Conservation (phyloP, 2,329 filamentous ascomycete species). For the Sarocladium strictum region DNA sequence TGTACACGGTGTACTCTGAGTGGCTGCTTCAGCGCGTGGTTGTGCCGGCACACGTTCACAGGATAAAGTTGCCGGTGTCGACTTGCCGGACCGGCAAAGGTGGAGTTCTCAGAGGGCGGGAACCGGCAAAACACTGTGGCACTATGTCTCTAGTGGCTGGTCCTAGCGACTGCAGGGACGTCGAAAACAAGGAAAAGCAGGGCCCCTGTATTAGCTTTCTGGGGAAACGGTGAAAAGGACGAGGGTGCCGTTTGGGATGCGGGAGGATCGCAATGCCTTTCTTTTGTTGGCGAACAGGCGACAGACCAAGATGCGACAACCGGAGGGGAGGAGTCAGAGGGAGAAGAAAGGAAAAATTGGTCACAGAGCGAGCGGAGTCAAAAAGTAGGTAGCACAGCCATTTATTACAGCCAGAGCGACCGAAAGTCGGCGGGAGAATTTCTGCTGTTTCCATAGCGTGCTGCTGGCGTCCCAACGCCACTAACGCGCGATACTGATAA, state of each 20-base stretch:
- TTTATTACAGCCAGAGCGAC: background rate
- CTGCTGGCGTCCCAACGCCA: background rate
- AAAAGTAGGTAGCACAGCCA: background rate
- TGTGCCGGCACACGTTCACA: no score
- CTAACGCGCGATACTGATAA: background rate
- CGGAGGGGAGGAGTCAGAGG: background rate
- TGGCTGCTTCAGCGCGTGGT: no score
- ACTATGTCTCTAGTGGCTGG: background rate
- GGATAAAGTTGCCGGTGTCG: background rate
- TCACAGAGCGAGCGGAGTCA: background rate
- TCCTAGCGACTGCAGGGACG: background rate
- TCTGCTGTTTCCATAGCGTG: background rate
- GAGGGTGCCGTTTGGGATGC: no score
- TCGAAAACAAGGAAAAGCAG: background rate
- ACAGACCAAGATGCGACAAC: background rate
- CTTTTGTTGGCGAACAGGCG: background rate
- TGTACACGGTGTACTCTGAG: no score
- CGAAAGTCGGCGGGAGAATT: background rate
- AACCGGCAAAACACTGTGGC: background rate
- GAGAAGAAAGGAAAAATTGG: no score
- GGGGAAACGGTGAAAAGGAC: no score
- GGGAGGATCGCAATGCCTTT: background rate
- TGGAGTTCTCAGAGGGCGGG: background rate
- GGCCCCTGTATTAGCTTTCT: background rate
- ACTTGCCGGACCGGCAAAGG: conserved; percentile 6